Conservation (phyloP, 192 early-diverging fungal species). For the Spizellomyces punctatus region DNA sequence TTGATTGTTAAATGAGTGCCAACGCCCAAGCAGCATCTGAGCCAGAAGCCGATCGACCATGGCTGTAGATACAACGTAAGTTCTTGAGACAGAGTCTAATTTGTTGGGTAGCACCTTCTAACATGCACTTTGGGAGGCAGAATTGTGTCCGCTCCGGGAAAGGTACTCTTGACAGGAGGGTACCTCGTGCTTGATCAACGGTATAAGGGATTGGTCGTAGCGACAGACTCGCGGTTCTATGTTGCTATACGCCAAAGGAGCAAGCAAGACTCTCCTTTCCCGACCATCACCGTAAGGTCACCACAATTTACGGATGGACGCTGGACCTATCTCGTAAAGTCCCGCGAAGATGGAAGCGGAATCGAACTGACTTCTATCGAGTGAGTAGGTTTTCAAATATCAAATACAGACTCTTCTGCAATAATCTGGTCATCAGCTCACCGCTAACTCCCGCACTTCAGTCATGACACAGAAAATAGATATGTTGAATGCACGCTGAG, state of each 20-base stretch:
- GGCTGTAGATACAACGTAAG: no score
- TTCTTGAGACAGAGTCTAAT: no score
- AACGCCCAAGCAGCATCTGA: no score
- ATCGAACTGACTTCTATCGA: background rate
- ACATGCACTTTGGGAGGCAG: background rate
- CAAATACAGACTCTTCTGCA: background rate
- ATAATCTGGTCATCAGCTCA: background rate
- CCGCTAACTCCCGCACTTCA: background rate
- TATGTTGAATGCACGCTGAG: constrained; percentile 67
- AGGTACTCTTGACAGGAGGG: constrained; percentile 90
- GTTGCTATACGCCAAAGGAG: constrained; percentile 49
- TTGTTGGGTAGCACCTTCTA: no score
- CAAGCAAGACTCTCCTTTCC: background rate
- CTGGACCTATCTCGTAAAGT: constrained; percentile 69
- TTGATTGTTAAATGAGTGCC: no score
- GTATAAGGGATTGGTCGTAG: constrained; percentile 83
- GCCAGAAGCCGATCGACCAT: no score
- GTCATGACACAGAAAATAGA: constrained; percentile 47
- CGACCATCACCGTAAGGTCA: constrained; percentile 63
- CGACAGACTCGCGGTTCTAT: constrained; percentile 84
- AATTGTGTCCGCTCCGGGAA: constrained; percentile 87
- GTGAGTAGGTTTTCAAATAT: background rate
- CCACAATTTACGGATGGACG: constrained; percentile 85
- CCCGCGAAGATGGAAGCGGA: no score
- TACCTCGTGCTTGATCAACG: constrained; percentile 88